These are phyloP conservation scores for Circinella umbellata DNA, from an alignment of 371 early-diverging fungal genomes.

Conservation along the genomic window DNA sequence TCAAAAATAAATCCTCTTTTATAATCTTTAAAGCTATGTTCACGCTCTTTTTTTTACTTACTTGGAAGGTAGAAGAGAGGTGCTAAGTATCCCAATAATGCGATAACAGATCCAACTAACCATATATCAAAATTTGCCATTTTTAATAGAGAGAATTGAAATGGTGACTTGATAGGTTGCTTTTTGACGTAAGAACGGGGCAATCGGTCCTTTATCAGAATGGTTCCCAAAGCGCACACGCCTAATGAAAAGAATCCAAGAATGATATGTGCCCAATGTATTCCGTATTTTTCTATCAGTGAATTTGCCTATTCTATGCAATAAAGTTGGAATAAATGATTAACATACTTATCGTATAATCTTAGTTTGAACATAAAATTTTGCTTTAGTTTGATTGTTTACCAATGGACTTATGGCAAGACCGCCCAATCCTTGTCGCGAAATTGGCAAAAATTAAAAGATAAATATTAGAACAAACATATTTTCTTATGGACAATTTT, in stretches of 20 bases:
- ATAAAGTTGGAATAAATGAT: no score
- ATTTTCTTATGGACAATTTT: no score
- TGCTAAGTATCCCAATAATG: constrained; percentile 36
- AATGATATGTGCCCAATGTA: constrained; percentile 33
- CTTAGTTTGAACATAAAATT: background rate
- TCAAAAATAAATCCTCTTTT: no score
- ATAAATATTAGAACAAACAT: no score
- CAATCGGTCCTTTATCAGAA: constrained; percentile 37
- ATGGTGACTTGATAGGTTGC: constrained; percentile 30
- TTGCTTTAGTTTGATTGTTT: no score
- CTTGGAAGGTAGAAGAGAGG: constrained; percentile 46
- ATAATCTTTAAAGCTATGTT: no score
- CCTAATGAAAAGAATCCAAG: constrained; percentile 42
- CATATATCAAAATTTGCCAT: constrained; percentile 32
- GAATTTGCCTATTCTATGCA: no score
- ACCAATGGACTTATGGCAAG: background rate
- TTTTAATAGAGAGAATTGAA: constrained; percentile 32
- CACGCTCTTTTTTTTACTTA: constrained; percentile 6
- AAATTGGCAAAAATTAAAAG: no score
- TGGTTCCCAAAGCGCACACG: constrained; percentile 32
- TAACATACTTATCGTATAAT: constrained; percentile 23
- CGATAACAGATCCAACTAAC: constrained; percentile 37
- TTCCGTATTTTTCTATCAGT: no score
- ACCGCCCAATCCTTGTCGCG: background rate
- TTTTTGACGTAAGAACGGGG: constrained; percentile 24